These are phyloP conservation scores for Rostrohypoxylon terebratum DNA, from an alignment of 495 filamentous ascomycete species.

Conservation along the genomic window DNA sequence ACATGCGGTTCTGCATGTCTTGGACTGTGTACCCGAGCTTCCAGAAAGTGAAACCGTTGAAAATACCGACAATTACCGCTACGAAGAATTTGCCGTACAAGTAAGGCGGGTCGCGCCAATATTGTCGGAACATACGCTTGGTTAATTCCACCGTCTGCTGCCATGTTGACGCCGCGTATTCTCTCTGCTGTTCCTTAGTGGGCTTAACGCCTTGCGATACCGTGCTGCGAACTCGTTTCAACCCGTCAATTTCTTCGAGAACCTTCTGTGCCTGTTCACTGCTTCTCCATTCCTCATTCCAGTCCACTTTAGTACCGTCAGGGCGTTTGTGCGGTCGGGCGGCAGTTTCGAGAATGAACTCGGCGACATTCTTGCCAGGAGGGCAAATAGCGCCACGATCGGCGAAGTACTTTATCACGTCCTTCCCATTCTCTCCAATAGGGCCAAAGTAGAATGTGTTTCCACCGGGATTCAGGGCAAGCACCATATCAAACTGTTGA, in stretches of 20 bases:
- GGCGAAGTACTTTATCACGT: slow-evolving; percentile 60
- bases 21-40: slow-evolving; percentile 72
- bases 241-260: slow-evolving; percentile 74
- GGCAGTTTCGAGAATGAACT: slow-evolving; percentile 86
- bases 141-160: slow-evolving; percentile 62
- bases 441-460: slow-evolving; percentile 78
- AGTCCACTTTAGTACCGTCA: slow-evolving; percentile 82
- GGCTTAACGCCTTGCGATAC: slow-evolving; percentile 52
- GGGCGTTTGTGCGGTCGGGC: slow-evolving; percentile 72
- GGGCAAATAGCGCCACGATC: slow-evolving; percentile 75
- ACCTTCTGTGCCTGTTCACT: slow-evolving; percentile 74
- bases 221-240: slow-evolving; percentile 59
- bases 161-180: slow-evolving; percentile 53
- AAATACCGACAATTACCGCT: slow-evolving; percentile 65
- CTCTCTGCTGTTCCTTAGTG: slow-evolving; percentile 27
- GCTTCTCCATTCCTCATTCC: slow-evolving; percentile 81
- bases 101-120: slow-evolving; percentile 83
- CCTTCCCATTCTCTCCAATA: slow-evolving; percentile 61
- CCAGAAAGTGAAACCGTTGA: slow-evolving; percentile 92
- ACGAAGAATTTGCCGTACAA: slow-evolving; percentile 75
- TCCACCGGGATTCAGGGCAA: slow-evolving; percentile 76
- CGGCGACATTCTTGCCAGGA: slow-evolving; percentile 80
- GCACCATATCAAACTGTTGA: slow-evolving; percentile 75
- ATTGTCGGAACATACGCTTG: slow-evolving; percentile 77
- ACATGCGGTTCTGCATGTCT: slow-evolving; percentile 85